phyloP scores from a whole-genome alignment of 2,329 filamentous ascomycete genomes.

The Rhynchosporium secalis region DNA sequence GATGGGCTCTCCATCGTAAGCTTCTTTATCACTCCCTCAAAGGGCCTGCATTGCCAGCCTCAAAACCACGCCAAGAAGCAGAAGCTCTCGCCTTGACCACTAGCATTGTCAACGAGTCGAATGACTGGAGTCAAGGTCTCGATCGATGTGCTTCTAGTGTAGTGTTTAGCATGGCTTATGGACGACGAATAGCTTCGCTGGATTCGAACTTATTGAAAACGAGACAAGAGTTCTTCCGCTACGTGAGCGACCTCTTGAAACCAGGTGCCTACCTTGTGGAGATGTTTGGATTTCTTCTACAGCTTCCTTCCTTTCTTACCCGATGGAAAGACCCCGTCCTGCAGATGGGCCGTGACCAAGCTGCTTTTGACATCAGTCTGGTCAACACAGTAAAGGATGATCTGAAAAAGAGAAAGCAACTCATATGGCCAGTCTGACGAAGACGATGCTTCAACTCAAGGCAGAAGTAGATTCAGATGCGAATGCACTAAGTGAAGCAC shows the following conservation, averaged over 20 bases:
- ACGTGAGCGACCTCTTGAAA: not conserved
- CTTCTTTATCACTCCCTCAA: slow-evolving; percentile 14
- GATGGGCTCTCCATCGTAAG: slow-evolving; percentile 10
- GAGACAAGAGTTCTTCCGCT: not conserved
- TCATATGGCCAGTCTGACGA: not conserved
- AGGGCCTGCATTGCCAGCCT: slow-evolving; percentile 3
- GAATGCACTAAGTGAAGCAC: not conserved
- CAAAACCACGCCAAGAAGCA: slow-evolving; percentile 13
- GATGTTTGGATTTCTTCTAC: slow-evolving; percentile 5
- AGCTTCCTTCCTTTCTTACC: slow-evolving; percentile 11
- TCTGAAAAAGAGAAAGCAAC: not conserved
- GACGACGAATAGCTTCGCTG: slow-evolving; percentile 15
- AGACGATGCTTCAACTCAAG: slow-evolving; percentile 11
- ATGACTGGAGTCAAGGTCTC: slow-evolving; percentile 3
- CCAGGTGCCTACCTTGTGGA: slow-evolving; percentile 16
- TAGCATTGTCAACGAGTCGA: not conserved
- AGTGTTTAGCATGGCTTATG: slow-evolving; percentile 14
- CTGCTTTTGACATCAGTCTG: slow-evolving; percentile 6
- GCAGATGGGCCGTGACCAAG: slow-evolving; percentile 6
- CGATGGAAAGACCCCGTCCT: slow-evolving; percentile 4
- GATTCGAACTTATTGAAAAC: not conserved
- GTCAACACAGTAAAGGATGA: slow-evolving; percentile 11
- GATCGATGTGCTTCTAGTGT: slow-evolving; percentile 15
- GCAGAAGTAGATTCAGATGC: slow-evolving; percentile 3
- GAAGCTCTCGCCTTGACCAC: not conserved